A percentile compares a stretch with the other conserved stretches of the same genome.
These are phyloP conservation scores for Mortierella sp. DNA, from an alignment of 371 early-diverging fungal species.

Conservation along the genomic window DNA sequence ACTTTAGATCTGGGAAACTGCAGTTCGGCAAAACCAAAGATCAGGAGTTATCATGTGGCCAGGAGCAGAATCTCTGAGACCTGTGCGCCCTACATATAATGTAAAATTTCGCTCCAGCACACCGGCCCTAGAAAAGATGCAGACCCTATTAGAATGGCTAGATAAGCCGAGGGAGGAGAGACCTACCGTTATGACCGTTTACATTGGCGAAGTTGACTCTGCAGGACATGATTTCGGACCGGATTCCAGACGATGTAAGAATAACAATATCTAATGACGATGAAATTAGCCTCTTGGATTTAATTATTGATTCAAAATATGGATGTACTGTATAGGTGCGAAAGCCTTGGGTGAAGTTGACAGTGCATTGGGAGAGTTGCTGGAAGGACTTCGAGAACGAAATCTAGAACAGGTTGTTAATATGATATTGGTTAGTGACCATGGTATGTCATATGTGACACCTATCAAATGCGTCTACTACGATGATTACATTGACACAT, in stretches of 20 bases:
- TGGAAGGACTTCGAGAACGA: constrained; percentile 66
- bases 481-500: constrained; percentile 76
- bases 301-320: neutral
- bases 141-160: constrained; percentile 79
- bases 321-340: constrained; percentile 41
- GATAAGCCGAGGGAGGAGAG: constrained; percentile 76
- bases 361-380: constrained; percentile 69
- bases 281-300: neutral
- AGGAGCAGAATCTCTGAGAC: constrained; percentile 77
- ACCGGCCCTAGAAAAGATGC: constrained; percentile 69
- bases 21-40: constrained; percentile 72
- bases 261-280: neutral
- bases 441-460: constrained; percentile 85
- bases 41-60: constrained; percentile 93
- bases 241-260: constrained; percentile 65
- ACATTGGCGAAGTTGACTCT: constrained; percentile 87
- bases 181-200: constrained; percentile 83
- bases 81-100: constrained; percentile 74
- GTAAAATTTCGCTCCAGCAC: constrained; percentile 66
- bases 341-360: constrained; percentile 75
- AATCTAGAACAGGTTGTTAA: constrained; percentile 77
- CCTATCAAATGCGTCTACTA: constrained; percentile 75
- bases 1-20: constrained; percentile 89
- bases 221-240: constrained; percentile 88
- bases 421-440: constrained; percentile 90